phyloP scores from a whole-genome alignment of 179 eudicot species.

The Spinacia oleracea region DNA sequence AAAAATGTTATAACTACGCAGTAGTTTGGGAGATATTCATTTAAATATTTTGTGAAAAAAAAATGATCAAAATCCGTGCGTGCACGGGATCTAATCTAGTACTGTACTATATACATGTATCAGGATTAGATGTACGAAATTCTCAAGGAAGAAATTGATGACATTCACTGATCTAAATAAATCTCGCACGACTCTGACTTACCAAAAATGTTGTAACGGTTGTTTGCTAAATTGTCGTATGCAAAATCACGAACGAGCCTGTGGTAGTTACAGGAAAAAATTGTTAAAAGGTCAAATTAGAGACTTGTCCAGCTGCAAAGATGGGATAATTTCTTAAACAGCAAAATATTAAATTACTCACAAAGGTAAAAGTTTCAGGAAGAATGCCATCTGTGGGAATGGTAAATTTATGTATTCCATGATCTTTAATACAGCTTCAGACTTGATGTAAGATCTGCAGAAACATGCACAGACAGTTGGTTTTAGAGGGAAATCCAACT shows the following conservation, averaged over 20 bases:
- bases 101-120: background rate
- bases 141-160: background rate
- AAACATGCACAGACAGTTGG: background rate
- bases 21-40: no score
- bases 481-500: background rate
- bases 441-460: conserved; percentile 79
- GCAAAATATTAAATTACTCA: conserved; percentile 38
- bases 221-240: conserved; percentile 89
- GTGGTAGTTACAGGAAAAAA: conserved; percentile 17
- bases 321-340: background rate
- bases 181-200: conserved; percentile 89
- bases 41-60: no score
- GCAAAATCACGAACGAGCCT: conserved; percentile 85
- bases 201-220: conserved; percentile 81
- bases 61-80: no score
- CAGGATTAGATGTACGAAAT: background rate
- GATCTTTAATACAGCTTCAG: conserved; percentile 96
- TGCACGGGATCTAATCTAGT: no score
- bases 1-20: no score
- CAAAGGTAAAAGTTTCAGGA: conserved; percentile 80
- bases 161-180: conserved; percentile 27
- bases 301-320: background rate
- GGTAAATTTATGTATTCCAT: conserved; percentile 95
- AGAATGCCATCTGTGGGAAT: conserved; percentile 85
- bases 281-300: background rate